Evolutionary conservation across 164 flowering plant genomes (phyloP).

Genomic region (Dillenia turbinata): DNA sequence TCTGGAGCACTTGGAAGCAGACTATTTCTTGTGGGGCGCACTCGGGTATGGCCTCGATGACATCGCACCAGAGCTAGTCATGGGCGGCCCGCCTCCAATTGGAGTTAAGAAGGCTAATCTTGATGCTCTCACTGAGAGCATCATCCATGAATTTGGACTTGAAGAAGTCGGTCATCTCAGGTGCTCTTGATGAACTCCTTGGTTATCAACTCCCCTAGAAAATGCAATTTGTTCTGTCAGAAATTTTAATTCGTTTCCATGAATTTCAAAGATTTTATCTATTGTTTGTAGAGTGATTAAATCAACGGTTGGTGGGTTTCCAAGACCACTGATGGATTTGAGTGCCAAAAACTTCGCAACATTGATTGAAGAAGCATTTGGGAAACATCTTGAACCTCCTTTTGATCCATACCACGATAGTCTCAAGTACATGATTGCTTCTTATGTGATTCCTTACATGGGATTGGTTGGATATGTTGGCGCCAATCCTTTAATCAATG

Average conservation of each 20-base stretch:
- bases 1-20: slow-evolving; percentile 42
- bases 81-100: slow-evolving; percentile 44
- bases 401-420: slow-evolving; percentile 57
- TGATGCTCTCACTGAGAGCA: slow-evolving; percentile 15
- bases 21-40: slow-evolving; percentile 38
- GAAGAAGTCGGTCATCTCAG: slow-evolving; percentile 57
- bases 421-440: slow-evolving; percentile 46
- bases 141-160: slow-evolving; percentile 35
- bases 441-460: slow-evolving; percentile 57
- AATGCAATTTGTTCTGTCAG: too few species aligned
- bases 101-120: slow-evolving; percentile 46
- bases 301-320: slow-evolving; percentile 41
- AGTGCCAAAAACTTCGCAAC: slow-evolving; percentile 35
- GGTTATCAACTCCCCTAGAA: neutral
- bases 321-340: slow-evolving; percentile 56
- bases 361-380: slow-evolving; percentile 40
- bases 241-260: neutral
- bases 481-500: slow-evolving; percentile 35
- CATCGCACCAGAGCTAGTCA: slow-evolving; percentile 24
- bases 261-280: neutral
- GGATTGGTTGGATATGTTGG: slow-evolving; percentile 74
- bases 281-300: slow-evolving; percentile 35
- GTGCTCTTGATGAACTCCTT: slow-evolving; percentile 14
- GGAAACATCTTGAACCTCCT: slow-evolving; percentile 40
- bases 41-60: slow-evolving; percentile 43